Conservation (phyloP, 2,329 filamentous ascomycete genomes). For the Colletotrichum sansevieriae region DNA sequence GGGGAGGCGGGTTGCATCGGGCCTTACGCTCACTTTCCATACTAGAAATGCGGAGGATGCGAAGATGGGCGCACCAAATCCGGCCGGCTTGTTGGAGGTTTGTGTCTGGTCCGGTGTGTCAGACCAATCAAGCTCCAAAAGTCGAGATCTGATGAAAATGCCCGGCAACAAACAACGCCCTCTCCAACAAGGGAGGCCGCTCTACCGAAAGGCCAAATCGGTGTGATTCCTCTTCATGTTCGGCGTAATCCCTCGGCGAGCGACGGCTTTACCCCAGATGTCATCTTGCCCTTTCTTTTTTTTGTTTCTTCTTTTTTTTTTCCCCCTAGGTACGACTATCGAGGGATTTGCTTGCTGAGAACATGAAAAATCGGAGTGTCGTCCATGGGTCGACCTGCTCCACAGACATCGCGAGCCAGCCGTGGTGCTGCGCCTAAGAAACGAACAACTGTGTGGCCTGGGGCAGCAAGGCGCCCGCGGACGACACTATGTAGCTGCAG, state of each 20-base stretch:
- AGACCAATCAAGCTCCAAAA: slow-evolving; percentile 24
- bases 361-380: neutral
- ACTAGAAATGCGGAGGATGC: slow-evolving; percentile 15
- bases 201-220: slow-evolving; percentile 26
- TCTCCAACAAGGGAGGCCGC: neutral
- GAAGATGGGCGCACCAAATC: slow-evolving; percentile 8
- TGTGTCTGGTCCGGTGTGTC: slow-evolving; percentile 23
- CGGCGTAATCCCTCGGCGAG: slow-evolving; percentile 18
- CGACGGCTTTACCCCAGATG: slow-evolving; percentile 26
- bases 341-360: slow-evolving; percentile 7
- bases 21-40: neutral
- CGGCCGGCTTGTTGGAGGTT: slow-evolving; percentile 1
- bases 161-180: slow-evolving; percentile 5
- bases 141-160: slow-evolving; percentile 20
- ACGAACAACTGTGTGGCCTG: neutral
- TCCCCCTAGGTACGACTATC: neutral
- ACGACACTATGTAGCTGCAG: neutral
- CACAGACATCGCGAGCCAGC: slow-evolving; percentile 22
- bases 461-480: neutral
- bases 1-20: slow-evolving; percentile 38
- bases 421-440: slow-evolving; percentile 5
- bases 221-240: slow-evolving; percentile 34
- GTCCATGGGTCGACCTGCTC: neutral
- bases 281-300: slow-evolving; percentile 10
- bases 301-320: slow-evolving; percentile 5